phyloP scores from a whole-genome alignment of 2,329 filamentous ascomycete species.

The Didymella lethalis region DNA sequence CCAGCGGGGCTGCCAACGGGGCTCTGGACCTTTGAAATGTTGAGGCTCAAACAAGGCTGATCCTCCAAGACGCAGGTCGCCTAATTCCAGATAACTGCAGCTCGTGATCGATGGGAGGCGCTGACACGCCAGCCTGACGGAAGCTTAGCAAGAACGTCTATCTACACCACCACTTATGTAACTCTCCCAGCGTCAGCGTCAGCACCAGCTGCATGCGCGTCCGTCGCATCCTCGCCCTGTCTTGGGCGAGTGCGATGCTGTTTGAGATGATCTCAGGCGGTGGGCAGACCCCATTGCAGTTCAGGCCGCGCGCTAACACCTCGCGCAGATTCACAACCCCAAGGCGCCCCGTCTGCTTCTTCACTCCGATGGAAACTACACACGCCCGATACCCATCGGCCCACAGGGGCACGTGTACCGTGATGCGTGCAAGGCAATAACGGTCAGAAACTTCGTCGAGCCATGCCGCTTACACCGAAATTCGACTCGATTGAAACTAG shows the following conservation, averaged over 20 bases:
- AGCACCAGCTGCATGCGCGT: not conserved
- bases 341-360: not conserved
- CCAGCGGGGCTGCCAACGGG: not conserved
- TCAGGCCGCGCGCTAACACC: constrained; percentile 5
- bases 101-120: not conserved
- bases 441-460: constrained; percentile 8
- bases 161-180: constrained; percentile 5
- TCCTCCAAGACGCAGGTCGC: constrained; percentile 7
- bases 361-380: constrained; percentile 20
- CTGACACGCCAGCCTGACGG: constrained; percentile 3
- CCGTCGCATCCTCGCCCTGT: not conserved
- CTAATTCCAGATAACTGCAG: constrained; percentile 9
- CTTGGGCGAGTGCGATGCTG: not conserved
- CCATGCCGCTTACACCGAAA: constrained; percentile 1
- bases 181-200: constrained; percentile 4
- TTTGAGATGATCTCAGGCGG: constrained; percentile 12
- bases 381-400: constrained; percentile 15
- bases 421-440: constrained; percentile 16
- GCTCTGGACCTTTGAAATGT: not conserved
- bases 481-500: constrained; percentile 17
- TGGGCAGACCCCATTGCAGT: constrained; percentile 6
- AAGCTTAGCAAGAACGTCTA: constrained; percentile 9
- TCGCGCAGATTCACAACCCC: not conserved
- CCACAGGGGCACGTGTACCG: constrained; percentile 18
- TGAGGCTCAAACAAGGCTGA: constrained; percentile 20